Evolutionary conservation across 371 early-diverging fungal species (phyloP), one percentile per base, ranked within the genome.

Genomic region (Mucor racemosus): DNA sequence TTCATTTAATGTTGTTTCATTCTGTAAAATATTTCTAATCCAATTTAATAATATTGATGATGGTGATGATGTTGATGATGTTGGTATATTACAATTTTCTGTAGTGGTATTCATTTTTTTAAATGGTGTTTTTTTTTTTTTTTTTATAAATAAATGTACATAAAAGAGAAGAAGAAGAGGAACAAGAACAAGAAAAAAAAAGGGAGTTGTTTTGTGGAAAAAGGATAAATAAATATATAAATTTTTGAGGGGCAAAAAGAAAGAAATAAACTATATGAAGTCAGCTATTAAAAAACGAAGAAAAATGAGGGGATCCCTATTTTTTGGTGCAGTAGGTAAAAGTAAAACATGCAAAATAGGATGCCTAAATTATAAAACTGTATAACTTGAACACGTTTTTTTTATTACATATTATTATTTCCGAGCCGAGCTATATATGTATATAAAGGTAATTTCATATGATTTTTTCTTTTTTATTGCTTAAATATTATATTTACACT

Each of bases 401-500:
- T 34, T 34, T 33, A 55, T 21, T 48, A 48, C 1, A 48, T 48
- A 5, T n/a, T 48, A 8, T 48, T 50, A 55, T 17, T 55, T 55
- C 55, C 55, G 55, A 55, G 55, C 55, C 55, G 55, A 55, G 35
- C 55, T 35, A 55, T 53, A 21, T 31, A 26, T 53, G 53, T 31
- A 26, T 35, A 35, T 35, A 56, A 56, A 56, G 56, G 35, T 34
- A 55, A n/a, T 35, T 34, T 33, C 55, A 55, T 55, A 35, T 55
- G 55, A 4, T 35, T 55, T 17, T 14, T 8, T 55, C 6, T 55
- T 11, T 55, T 35, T 55, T 35, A 14, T 35, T 34, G 5, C 34
- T 35, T 54, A 33, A 33, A 54, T 53, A 31, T 14, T 33, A 35
- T 69, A 72, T 67, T 68, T 72, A 72, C 65, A 72, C 72, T 60